Conservation (phyloP, 306 rosid genomes). For the Clitoria ternatea region DNA sequence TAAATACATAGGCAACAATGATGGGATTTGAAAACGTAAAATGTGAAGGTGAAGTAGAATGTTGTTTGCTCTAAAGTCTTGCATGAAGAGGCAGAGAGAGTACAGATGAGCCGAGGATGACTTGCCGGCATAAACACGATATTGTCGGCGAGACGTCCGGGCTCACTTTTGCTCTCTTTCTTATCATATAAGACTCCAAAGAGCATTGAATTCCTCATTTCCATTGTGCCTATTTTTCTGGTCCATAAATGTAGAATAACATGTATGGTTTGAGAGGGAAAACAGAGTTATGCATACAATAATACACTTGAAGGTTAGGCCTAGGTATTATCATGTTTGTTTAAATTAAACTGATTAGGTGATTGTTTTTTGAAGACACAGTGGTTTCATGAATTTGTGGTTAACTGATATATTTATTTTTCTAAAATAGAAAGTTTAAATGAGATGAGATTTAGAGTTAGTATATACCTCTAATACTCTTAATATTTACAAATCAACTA, state of each 20-base stretch:
- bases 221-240: neutral
- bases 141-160: slow-evolving; percentile 25
- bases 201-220: neutral
- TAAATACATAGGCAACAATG: slow-evolving; percentile 22
- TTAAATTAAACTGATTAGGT: neutral
- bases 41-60: neutral
- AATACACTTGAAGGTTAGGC: neutral
- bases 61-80: slow-evolving; percentile 23
- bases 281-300: neutral
- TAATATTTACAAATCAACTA: too few relatives aligned
- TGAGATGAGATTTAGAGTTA: too few relatives aligned
- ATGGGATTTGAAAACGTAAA: neutral
- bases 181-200: slow-evolving; percentile 22
- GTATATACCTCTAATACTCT: too few relatives aligned
- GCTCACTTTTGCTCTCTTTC: slow-evolving; percentile 30
- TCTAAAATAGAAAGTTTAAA: too few relatives aligned
- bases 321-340: neutral
- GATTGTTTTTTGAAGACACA: too few relatives aligned
- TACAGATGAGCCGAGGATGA: slow-evolving; percentile 49
- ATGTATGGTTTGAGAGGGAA: neutral
- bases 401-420: too few relatives aligned
- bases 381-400: too few relatives aligned
- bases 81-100: slow-evolving; percentile 37
- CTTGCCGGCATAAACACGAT: slow-evolving; percentile 34
- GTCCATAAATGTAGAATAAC: neutral